phyloP scores from a whole-genome alignment of 129 eudicot species.

The Logfia minima region DNA sequence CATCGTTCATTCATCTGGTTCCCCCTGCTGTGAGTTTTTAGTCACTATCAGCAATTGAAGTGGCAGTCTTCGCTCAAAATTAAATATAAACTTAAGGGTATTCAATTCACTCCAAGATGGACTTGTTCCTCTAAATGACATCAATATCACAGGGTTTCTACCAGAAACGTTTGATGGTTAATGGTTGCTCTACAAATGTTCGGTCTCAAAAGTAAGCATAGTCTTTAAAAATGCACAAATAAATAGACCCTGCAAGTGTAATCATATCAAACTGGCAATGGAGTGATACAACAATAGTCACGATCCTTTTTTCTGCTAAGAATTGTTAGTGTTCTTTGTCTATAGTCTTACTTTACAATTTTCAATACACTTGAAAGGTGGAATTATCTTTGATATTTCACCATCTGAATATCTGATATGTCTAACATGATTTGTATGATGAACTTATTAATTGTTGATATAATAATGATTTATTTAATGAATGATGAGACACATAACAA shows the following conservation, averaged over 20 bases:
- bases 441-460: too few relatives aligned
- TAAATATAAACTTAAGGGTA: neutral
- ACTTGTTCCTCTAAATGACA: neutral
- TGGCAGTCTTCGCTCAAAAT: neutral
- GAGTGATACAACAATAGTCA: neutral
- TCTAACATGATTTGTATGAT: too few relatives aligned
- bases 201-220: neutral
- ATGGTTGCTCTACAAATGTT: conserved; percentile 14
- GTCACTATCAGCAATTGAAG: neutral
- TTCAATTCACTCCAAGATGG: conserved; percentile 1
- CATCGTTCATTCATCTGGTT: neutral
- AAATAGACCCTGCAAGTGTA: neutral
- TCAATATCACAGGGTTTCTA: conserved; percentile 6
- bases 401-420: too few relatives aligned
- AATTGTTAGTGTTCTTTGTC: neutral
- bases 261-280: too few relatives aligned
- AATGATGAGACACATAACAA: too few relatives aligned
- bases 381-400: too few relatives aligned
- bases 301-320: conserved; percentile 2
- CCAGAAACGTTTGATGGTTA: neutral
- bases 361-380: neutral
- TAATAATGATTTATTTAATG: too few relatives aligned
- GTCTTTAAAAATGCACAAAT: neutral
- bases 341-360: neutral
- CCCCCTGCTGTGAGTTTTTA: neutral